A percentile compares a stretch with the other conserved stretches of the same genome.
These are phyloP conservation scores for Cyclotella sp. DNA, from an alignment of 108 stramenopile genomes.

Conservation along the genomic window DNA sequence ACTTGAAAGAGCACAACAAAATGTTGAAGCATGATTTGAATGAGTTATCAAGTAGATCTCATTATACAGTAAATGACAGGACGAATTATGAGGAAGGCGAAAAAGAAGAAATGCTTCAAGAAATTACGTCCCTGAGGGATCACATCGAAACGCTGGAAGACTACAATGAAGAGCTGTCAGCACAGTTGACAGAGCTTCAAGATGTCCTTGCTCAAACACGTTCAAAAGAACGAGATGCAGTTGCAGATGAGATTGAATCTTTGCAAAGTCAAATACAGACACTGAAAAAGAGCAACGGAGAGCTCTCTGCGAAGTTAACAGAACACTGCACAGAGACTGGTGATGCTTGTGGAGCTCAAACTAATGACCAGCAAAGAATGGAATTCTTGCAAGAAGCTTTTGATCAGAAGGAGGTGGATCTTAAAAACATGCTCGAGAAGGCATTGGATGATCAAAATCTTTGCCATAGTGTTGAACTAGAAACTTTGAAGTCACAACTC, in stretches of 20 bases:
- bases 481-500: constrained; percentile 2
- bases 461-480: not conserved
- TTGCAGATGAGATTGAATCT: constrained; percentile 7
- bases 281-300: constrained; percentile 6
- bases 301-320: constrained; percentile 11
- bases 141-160: constrained; percentile 31
- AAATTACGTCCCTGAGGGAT: constrained; percentile 32
- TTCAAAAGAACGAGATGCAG: constrained; percentile 14
- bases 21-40: constrained; percentile 6
- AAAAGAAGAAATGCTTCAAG: constrained; percentile 22
- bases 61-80: not conserved
- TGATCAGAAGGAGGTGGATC: constrained; percentile 23
- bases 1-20: constrained; percentile 14
- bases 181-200: constrained; percentile 23
- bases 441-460: not conserved
- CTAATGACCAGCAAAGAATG: constrained; percentile 33
- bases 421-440: constrained; percentile 5
- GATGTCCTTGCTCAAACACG: constrained; percentile 3
- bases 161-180: constrained; percentile 30
- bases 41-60: not conserved
- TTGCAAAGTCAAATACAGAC: constrained; percentile 17
- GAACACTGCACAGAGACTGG: not conserved
- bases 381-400: constrained; percentile 21
- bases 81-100: constrained; percentile 6
- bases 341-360: constrained; percentile 11